Percentiles rank a stretch among this genome's conserved stretches.
phyloP scores from a whole-genome alignment of 768 basidiomycete genomes.

The Coprinopsis marcescibilis region DNA sequence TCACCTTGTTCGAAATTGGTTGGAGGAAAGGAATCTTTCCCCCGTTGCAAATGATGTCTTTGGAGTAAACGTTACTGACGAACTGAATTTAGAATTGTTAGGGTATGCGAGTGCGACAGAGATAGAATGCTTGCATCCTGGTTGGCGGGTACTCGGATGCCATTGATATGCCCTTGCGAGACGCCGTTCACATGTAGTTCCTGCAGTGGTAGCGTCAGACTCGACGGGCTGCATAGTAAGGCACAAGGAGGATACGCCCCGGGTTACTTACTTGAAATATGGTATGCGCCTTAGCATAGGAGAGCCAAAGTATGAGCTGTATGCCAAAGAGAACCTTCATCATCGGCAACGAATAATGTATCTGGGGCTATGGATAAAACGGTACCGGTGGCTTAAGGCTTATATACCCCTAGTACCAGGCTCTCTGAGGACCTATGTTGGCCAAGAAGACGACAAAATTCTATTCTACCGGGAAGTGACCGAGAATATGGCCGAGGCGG shows the following conservation, averaged over 20 bases:
- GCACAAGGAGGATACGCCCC: too few relatives aligned
- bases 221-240: background rate
- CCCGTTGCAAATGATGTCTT: slow-evolving; percentile 54
- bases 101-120: background rate
- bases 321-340: too few relatives aligned
- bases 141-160: slow-evolving; percentile 35
- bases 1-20: slow-evolving; percentile 38
- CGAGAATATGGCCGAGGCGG: too few relatives aligned
- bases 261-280: slow-evolving; percentile 55
- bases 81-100: slow-evolving; percentile 31
- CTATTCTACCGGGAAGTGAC: too few relatives aligned
- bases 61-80: slow-evolving; percentile 51
- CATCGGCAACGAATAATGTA: too few relatives aligned
- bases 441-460: too few relatives aligned
- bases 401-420: too few relatives aligned
- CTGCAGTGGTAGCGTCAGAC: slow-evolving; percentile 15
- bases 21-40: slow-evolving; percentile 50
- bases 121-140: slow-evolving; percentile 24
- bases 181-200: slow-evolving; percentile 46
- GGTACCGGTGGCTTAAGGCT: too few relatives aligned
- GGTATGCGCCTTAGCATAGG: slow-evolving; percentile 38
- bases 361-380: too few relatives aligned
- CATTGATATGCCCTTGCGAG: slow-evolving; percentile 30
- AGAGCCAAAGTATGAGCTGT: too few relatives aligned
- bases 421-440: too few relatives aligned